phyloP scores from a whole-genome alignment of 257 asterid genomes.

The Gentiana macrophylla region DNA sequence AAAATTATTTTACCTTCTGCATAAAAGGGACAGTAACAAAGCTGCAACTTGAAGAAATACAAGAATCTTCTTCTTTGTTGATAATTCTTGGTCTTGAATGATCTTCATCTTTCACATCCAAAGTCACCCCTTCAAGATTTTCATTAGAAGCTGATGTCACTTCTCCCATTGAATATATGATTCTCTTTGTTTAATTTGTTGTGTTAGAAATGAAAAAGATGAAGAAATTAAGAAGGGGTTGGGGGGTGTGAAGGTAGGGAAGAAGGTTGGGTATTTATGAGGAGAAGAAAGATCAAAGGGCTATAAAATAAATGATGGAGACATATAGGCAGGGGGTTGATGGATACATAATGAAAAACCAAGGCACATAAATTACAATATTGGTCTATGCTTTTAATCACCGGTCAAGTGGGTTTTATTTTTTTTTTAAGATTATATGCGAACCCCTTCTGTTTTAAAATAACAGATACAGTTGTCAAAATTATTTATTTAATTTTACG shows the following conservation, averaged over 20 bases:
- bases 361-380: neutral
- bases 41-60: slow-evolving; percentile 21
- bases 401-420: too few relatives aligned
- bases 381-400: too few relatives aligned
- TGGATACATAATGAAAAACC: slow-evolving; percentile 14
- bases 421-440: too few relatives aligned
- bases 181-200: neutral
- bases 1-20: slow-evolving; percentile 44
- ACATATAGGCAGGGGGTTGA: neutral
- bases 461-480: too few relatives aligned
- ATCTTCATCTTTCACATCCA: slow-evolving; percentile 38
- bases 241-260: neutral
- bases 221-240: neutral
- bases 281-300: too few relatives aligned
- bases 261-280: neutral
- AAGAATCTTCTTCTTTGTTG: slow-evolving; percentile 11
- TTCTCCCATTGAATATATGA: neutral
- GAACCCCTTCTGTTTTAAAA: too few relatives aligned
- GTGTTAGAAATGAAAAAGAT: neutral
- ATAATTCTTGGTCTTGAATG: slow-evolving; percentile 2
- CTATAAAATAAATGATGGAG: too few relatives aligned
- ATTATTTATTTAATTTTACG: too few relatives aligned
- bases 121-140: slow-evolving; percentile 21
- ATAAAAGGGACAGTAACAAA: slow-evolving; percentile 47
- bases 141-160: slow-evolving; percentile 26